phyloP scores from a whole-genome alignment of 2,329 filamentous ascomycete species.

The Talaromyces islandicus region DNA sequence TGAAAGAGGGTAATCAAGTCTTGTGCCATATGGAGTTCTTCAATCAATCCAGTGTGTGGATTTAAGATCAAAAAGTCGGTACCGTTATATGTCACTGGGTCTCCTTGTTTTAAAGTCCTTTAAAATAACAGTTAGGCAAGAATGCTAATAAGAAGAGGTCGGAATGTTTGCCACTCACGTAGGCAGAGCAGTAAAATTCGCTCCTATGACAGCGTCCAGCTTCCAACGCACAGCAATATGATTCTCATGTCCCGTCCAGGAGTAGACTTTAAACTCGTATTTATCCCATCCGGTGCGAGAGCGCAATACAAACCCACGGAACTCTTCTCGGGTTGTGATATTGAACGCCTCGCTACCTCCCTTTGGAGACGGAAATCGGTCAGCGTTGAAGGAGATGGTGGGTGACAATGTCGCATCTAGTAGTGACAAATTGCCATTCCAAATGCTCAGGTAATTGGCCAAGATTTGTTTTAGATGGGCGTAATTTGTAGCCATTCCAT shows the following conservation, averaged over 20 bases:
- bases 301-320: constrained; percentile 1
- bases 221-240: neutral
- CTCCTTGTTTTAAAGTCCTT: constrained; percentile 2
- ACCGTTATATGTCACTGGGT: constrained; percentile 9
- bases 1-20: constrained; percentile 8
- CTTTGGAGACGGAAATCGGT: constrained; percentile 7
- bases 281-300: neutral
- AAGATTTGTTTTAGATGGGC: neutral
- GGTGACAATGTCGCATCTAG: neutral
- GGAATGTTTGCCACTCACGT: neutral
- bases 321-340: constrained; percentile 2
- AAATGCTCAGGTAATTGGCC: neutral
- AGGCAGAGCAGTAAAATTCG: neutral
- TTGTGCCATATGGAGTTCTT: constrained; percentile 4
- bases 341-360: neutral
- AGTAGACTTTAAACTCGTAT: neutral
- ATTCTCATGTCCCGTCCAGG: neutral
- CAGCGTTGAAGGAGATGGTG: neutral
- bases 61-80: constrained; percentile 10
- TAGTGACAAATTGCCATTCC: neutral
- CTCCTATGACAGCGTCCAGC: neutral
- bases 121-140: neutral
- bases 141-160: neutral
- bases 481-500: too few species aligned
- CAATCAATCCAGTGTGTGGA: constrained; percentile 6